phyloP scores from a whole-genome alignment of 1,284 basidiomycete species.

The Phellinidium pouzarii region DNA sequence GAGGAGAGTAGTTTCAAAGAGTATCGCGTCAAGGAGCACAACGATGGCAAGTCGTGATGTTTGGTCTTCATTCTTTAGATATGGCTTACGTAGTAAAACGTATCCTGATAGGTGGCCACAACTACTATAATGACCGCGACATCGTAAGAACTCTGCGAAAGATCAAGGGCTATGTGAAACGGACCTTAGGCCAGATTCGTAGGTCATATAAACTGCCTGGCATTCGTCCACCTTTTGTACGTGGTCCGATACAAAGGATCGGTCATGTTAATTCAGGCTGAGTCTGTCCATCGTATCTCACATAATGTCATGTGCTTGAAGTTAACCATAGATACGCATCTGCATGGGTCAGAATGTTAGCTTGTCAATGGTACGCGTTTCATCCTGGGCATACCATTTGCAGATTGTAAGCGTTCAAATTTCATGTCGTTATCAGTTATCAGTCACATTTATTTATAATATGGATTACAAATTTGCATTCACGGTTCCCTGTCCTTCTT shows the following conservation, averaged over 20 bases:
- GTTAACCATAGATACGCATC: too few species aligned
- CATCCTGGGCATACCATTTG: background rate
- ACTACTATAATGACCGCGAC: conserved; percentile 50
- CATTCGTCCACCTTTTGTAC: too few species aligned
- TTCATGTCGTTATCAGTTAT: background rate
- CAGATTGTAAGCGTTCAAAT: background rate
- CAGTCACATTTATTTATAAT: background rate
- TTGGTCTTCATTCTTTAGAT: conserved; percentile 22
- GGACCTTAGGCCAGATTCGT: conserved; percentile 31
- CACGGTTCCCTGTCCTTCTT: conserved; percentile 16
- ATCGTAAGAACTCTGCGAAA: conserved; percentile 39
- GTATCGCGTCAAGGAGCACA: conserved; percentile 46
- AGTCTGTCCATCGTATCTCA: too few species aligned
- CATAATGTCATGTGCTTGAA: too few species aligned
- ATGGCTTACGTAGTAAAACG: conserved; percentile 47
- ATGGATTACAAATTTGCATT: background rate
- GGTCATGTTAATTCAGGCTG: too few species aligned
- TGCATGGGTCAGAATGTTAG: too few species aligned
- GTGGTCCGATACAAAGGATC: too few species aligned
- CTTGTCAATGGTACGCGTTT: too few species aligned
- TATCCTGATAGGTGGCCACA: conserved; percentile 50
- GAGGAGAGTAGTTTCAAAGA: conserved; percentile 37
- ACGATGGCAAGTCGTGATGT: conserved; percentile 38
- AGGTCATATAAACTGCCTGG: conserved; percentile 24
- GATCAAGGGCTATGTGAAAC: conserved; percentile 42